Base-by-base conservation (phyloP, 345 rosid species). In the Boechera stricta region DNA sequence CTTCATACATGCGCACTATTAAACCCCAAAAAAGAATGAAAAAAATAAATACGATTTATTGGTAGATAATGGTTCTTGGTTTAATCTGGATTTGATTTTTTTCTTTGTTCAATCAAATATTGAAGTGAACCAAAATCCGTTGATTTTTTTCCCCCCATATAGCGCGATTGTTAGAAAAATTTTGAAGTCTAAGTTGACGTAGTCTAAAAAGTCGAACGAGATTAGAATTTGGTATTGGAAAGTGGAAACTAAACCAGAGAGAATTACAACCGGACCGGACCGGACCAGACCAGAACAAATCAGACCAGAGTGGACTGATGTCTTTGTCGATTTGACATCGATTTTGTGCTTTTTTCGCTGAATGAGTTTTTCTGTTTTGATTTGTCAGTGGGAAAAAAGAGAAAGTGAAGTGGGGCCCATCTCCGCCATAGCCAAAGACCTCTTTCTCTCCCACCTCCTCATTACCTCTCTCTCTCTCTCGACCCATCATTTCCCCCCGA, bases 371-470 rank as follows among this genome's bases (percentile, higher is more conserved):
- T 72, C 31, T 72, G 55, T 65, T 66, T 65, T 72, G 62, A 64
- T 72, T 59, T 52, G 63, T 78, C 69, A 72, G 73, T 78, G 73
- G 81, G 24, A 21, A 72, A 67, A 72, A 54, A 61, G 70, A 73
- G 69, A 79, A 42, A 60, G 69, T 51, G 48, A 60, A 36, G 53
- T 60, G 44, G 91, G 91, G 52, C 76, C 93, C 86, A 72, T 73
- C 73, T 79, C 84, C 73, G 86, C 97, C 92, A 84, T 85, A 61
- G 89, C 90, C 84, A 82, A 83, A 82, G 79, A 71, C 79, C 82
- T 79, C 74, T 67, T 62, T 54, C 80, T 56, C 77, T 68, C 79
- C 83, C 89, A 83, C 88, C 78, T 29, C 68, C 56, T 76, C 82
- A 21, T 56, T 31, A 72, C 29, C 82, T 81, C 79, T 9, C 45